These are phyloP conservation scores for Inonotus obliquus DNA, from an alignment of 1,284 basidiomycete species.

Conservation along the genomic window DNA sequence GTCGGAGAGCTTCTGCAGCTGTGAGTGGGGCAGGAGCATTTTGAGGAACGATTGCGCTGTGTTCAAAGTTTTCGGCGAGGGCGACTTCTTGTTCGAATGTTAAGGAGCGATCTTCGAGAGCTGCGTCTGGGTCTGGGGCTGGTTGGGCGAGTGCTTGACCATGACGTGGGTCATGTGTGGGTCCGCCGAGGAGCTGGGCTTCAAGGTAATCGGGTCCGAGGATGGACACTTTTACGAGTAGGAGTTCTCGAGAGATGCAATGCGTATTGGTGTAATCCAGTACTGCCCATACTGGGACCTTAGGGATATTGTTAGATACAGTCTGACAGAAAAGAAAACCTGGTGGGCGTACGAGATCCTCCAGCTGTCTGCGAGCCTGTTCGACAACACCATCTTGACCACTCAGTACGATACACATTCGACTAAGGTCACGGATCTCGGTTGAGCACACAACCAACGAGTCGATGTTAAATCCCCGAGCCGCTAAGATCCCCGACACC, in stretches of 20 bases:
- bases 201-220: slow-evolving; percentile 97
- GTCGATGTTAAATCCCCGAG: slow-evolving; percentile 98
- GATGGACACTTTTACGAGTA: slow-evolving; percentile 91
- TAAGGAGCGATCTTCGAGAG: slow-evolving; percentile 30
- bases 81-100: slow-evolving; percentile 66
- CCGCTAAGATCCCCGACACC: slow-evolving; percentile 96
- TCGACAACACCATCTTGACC: slow-evolving; percentile 98
- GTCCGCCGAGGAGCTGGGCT: slow-evolving; percentile 77
- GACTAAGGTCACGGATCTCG: slow-evolving; percentile 93
- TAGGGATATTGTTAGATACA: slow-evolving; percentile 29
- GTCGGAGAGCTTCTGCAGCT: slow-evolving; percentile 78
- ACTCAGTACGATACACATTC: slow-evolving; percentile 97
- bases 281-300: slow-evolving; percentile 97
- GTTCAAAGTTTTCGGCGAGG: slow-evolving; percentile 75
- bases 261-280: slow-evolving; percentile 92
- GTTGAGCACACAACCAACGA: slow-evolving; percentile 98
- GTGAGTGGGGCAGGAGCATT: slow-evolving; percentile 47
- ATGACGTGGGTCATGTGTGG: slow-evolving; percentile 69
- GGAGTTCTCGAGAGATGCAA: slow-evolving; percentile 83
- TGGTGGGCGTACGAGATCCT: slow-evolving; percentile 72
- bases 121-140: slow-evolving; percentile 18
- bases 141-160: slow-evolving; percentile 14
- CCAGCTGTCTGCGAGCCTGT: slow-evolving; percentile 90
- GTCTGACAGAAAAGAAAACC: slow-evolving; percentile 27
- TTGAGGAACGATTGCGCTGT: slow-evolving; percentile 26